These are phyloP conservation scores for Starmerella potacharoeniae DNA, from an alignment of 805 yeast species.

Conservation along the genomic window DNA sequence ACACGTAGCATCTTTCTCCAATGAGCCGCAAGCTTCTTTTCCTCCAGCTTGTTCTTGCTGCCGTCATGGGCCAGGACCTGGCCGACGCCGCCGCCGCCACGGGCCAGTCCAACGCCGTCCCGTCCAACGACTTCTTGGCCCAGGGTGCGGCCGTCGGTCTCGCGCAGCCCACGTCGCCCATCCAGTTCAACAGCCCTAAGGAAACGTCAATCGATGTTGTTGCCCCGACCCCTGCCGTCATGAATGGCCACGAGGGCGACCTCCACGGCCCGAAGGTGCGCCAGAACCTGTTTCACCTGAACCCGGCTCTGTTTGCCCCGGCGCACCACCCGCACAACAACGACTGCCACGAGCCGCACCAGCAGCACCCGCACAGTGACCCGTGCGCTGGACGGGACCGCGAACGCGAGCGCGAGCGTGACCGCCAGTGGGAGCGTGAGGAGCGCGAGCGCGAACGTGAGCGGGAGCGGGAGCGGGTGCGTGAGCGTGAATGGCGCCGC, in stretches of 20 bases:
- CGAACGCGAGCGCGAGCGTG: not conserved
- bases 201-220: not conserved
- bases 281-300: constrained; percentile 15
- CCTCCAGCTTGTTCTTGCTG: not conserved
- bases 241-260: constrained; percentile 11
- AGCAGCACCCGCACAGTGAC: not conserved
- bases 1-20: not conserved
- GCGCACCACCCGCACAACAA: not conserved
- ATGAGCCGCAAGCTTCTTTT: not conserved
- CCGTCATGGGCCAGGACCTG: constrained; percentile 1
- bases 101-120: not conserved
- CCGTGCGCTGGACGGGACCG: not conserved
- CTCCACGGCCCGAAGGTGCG: constrained; percentile 13
- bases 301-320: constrained; percentile 6
- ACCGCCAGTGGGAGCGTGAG: not conserved
- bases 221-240: not conserved
- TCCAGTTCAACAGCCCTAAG: not conserved
- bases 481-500: not conserved
- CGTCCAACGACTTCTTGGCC: not conserved
- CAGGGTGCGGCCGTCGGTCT: constrained; percentile 2
- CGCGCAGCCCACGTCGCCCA: constrained; percentile 8
- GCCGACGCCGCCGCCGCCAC: not conserved
- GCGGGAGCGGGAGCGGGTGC: not conserved
- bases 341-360: not conserved
- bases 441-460: not conserved